Base-by-base conservation (phyloP, 2,329 filamentous ascomycete species). In the Calonectria pteridis region DNA sequence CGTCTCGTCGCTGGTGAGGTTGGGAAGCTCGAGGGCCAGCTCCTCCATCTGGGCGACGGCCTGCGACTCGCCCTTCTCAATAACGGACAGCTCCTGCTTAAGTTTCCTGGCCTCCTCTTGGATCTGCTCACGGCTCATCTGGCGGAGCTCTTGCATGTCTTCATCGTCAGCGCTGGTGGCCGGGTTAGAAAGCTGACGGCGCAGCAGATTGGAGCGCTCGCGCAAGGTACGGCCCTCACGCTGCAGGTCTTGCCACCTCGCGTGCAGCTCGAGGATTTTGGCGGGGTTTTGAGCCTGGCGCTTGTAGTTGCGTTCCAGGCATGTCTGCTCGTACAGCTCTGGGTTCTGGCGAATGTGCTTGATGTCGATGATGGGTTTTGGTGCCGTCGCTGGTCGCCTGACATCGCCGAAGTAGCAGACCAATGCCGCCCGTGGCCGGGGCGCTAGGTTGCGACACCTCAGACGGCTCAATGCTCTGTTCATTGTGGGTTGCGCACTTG, bases 331-430 rank as follows among this genome's bases (percentile, higher is more conserved):
- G 87, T 98, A 94, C 20, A 97, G 89, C 18, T 93, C 91, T 20
- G 94, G 91, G 84, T 97, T 94, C 81, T 95, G 91, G 72, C 96
- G 95, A 83, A 99, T 98, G 86, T 97, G 93, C 84, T 95, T 96
- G 82, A 98, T 90, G 86, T 98, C 94, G 77, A 97, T 90, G 59
- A 90, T 90, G 31, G 94, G 91, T 83, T 95, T 96, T 14, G 95
- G 95, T 18, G 94, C 95, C 67, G 90, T 93, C 2, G 93, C 88
- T 6, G 94, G 94, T 49, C 93, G 89, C 72, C 83, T 84, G 55
- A 73, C 68, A 59, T 82, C 80, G 62, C 79, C 77, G 49, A 81
- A 79, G 72, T 75, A 63, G 55, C 80, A 81, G 53, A 43, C 50
- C 43, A 74, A 46, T 66, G 69, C 55, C 4, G 73, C 67, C 11